Evolutionary conservation across 2,329 filamentous ascomycete species (phyloP), one percentile per base, ranked within the genome.

Genomic region (Neocucurbitaria cava): DNA sequence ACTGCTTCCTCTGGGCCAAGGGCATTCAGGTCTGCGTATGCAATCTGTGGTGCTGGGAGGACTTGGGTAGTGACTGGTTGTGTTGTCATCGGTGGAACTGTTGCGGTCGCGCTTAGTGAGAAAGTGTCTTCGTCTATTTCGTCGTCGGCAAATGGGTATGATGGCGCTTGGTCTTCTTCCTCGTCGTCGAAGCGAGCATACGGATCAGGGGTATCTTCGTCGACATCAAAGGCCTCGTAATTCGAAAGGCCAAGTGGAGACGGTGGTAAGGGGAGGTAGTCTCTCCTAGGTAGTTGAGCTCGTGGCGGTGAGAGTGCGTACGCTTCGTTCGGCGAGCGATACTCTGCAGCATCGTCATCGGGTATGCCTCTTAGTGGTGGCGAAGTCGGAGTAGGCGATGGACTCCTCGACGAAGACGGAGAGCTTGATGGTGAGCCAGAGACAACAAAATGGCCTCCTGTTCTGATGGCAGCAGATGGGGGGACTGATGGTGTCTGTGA

Each of bases 201-300:
- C 4, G 54, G 59, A 46, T 74, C 65, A 0, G 62, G 58, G 7
- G 63, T 52, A 18, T 70, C 65, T 18, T 75, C 74, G 36, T 79
- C 76, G 2, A 67, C 47, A 45, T 79, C 77, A 23, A 79, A 69
- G 9, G 74, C 74, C 51, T 79, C 78, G 59, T 79, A 79, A 53
- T 78, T 78, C n/a, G 72, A 77, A 1, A 78, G 62, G 3, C 75
- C 72, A 9, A 78, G 66, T 1, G 77, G 76, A 1, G 75, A 77
- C 1, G 75, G 73, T 9, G 72, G 70, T 5, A 73, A 57, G 0
- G 76, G 73, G 8, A 71, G 51, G 51, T 74, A 72, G 21, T 70
- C 62, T 46, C 62, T 61, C 3, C 59, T 59, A 1, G 61, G 58
- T 7, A 61, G 39, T 17, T 68, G 65, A 10, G 60, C 50, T 31